phyloP scores from a whole-genome alignment of 2,329 filamentous ascomycete genomes.

The Ophiostoma australiae region DNA sequence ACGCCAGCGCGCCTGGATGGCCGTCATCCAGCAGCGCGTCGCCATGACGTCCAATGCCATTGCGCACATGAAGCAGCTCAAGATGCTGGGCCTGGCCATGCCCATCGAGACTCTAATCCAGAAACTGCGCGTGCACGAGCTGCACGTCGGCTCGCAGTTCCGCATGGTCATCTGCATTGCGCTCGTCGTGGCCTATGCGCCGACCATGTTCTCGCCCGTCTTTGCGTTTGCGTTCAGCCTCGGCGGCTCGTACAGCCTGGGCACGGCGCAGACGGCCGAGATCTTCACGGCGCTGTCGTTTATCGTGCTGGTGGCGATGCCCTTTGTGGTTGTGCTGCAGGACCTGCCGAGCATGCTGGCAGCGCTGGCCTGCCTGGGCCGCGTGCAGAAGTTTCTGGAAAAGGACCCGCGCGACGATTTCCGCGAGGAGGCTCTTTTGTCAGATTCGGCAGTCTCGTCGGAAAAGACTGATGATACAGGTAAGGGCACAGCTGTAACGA shows the following conservation, averaged over 20 bases:
- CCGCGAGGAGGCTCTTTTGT: conserved; percentile 19
- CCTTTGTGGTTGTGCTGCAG: conserved; percentile 35
- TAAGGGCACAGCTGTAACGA: background rate
- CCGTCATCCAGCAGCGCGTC: conserved; percentile 29
- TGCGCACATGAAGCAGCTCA: conserved; percentile 38
- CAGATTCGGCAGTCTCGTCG: background rate
- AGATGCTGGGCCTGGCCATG: conserved; percentile 37
- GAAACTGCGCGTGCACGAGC: conserved; percentile 35
- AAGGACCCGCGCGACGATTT: conserved; percentile 31
- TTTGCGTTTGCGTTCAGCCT: conserved; percentile 33
- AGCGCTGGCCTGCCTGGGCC: conserved; percentile 33
- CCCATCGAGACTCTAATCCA: conserved; percentile 34
- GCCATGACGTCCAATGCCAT: conserved; percentile 32
- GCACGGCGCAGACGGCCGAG: conserved; percentile 31
- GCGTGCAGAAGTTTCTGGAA: conserved; percentile 39
- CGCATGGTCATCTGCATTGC: conserved; percentile 31
- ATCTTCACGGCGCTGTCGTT: conserved; percentile 33
- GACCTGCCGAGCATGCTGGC: conserved; percentile 34
- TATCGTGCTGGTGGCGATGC: conserved; percentile 35
- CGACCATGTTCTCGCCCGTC: conserved; percentile 37
- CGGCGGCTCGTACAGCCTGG: conserved; percentile 24
- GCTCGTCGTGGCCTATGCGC: conserved; percentile 35
- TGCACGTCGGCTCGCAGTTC: conserved; percentile 32
- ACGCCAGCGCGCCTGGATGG: conserved; percentile 30
- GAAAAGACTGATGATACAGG: background rate